phyloP scores from a whole-genome alignment of 2,329 filamentous ascomycete genomes.

The Paecilomyces niveus region DNA sequence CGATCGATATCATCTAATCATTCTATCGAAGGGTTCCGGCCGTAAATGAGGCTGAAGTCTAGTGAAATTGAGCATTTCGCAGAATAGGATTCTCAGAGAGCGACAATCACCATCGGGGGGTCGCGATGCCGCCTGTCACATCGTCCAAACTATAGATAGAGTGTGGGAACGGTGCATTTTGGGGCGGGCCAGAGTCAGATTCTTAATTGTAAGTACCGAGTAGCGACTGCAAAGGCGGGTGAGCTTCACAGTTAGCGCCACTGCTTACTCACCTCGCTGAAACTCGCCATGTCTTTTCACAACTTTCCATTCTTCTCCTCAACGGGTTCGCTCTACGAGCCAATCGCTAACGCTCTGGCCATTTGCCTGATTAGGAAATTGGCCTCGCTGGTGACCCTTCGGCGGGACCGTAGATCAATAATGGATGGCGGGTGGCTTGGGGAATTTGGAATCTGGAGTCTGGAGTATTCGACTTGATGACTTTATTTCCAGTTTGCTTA shows the following conservation, averaged over 20 bases:
- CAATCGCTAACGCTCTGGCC: background rate
- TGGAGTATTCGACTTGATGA: background rate
- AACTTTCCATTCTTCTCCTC: background rate
- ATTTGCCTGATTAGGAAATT: background rate
- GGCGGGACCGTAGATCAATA: background rate
- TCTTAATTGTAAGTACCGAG: background rate
- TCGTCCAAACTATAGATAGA: background rate
- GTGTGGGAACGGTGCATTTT: background rate
- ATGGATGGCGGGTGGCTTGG: background rate
- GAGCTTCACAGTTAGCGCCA: background rate
- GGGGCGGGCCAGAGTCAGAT: background rate
- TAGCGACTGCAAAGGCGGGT: background rate
- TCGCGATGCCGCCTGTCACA: background rate
- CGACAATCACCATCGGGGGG: background rate
- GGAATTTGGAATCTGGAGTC: background rate
- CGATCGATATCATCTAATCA: background rate
- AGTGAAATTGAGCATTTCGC: background rate
- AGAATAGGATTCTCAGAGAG: background rate
- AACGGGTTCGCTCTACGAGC: background rate
- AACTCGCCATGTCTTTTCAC: background rate
- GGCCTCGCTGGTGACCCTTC: background rate
- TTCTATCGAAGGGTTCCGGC: too few relatives aligned
- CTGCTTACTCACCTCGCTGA: background rate
- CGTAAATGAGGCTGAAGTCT: background rate
- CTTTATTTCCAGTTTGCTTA: background rate